A percentile compares a stretch with the other conserved stretches of the same genome.
Evolutionary conservation across 2,329 filamentous ascomycete species (phyloP).

Genomic region (Ophiostoma sp.): DNA sequence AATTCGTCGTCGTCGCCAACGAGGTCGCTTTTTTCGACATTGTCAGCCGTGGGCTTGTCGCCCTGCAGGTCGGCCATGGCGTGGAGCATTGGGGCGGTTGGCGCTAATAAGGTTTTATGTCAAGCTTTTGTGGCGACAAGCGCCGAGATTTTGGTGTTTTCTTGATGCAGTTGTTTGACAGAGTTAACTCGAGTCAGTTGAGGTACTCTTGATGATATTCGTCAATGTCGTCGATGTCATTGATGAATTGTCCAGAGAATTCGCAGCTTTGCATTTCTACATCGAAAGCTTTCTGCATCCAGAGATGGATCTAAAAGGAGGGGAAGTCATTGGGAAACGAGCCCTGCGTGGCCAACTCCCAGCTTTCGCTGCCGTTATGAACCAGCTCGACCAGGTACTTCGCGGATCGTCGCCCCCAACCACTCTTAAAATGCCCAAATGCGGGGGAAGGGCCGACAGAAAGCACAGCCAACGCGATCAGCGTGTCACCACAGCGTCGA

Average conservation of each 20-base stretch:
- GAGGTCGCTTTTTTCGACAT: slow-evolving; percentile 38
- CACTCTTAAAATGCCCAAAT: neutral
- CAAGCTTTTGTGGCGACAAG: no score
- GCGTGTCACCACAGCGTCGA: neutral
- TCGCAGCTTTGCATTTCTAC: neutral
- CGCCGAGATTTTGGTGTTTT: neutral
- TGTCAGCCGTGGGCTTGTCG: slow-evolving; percentile 42
- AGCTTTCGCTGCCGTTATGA: neutral
- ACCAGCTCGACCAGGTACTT: neutral
- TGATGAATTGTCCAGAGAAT: neutral
- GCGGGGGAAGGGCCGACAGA: neutral
- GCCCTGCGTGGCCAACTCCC: neutral
- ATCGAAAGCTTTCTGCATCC: neutral
- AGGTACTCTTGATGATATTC: neutral
- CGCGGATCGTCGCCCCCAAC: neutral
- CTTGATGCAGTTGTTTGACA: neutral
- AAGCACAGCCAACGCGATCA: neutral
- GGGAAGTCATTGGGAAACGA: neutral
- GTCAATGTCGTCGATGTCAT: neutral
- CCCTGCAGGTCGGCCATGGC: neutral
- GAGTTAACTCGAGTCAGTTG: neutral
- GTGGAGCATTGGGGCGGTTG: neutral
- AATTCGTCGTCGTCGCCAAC: neutral
- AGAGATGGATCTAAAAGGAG: neutral
- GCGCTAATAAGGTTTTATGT: neutral